Base-by-base conservation (phyloP, 805 yeast species). In the Isabelozyma gotoi region DNA sequence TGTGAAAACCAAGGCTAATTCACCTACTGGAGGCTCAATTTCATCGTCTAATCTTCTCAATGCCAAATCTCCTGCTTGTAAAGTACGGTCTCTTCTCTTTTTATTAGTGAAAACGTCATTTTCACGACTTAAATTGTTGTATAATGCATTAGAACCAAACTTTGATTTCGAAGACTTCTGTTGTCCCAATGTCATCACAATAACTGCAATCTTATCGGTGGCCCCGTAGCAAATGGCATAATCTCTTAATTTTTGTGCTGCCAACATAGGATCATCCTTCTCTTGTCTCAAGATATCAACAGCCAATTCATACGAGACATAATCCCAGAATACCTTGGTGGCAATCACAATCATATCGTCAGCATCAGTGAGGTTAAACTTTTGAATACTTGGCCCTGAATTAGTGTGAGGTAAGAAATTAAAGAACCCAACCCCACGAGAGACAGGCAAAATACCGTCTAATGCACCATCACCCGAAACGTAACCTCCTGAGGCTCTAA, bases 151-250 rank as follows among this genome's bases (percentile, higher is more conserved):
- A 6, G 59, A 48, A 1, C 65, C 63, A 47, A 55, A 54, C 42
- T 57, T 62, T 46, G 50, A 52, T 44, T 60, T 53, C 33, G 55
- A 51, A 31, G 56, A 54, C 43, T 68, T 71, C 48, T 75, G 74
- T 48, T 81, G 81, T 42, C 82, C 81, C 38, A 84, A 71, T 0
- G 91, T 81, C 16, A 92, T 62, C 11, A 94, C 96, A 62, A 88
- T 80, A 4, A 89, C 94, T 12, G 91, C 80, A 10, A 86, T 74
- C 53, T 88, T 88, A 37, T 86, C 90, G 2, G 77, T 68, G 33
- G 92, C 85, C 17, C 98, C 98, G 62, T 90, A 94, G 1, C 97
- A 84, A 47, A 92, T 80, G 1, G 98, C 97, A 69, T 85, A 89
- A 63, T 94, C 99, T 57, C 98, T 80, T 52, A 94, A 72, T 57